phyloP scores from a whole-genome alignment of 768 basidiomycete genomes.

The Hericium rajendrae region DNA sequence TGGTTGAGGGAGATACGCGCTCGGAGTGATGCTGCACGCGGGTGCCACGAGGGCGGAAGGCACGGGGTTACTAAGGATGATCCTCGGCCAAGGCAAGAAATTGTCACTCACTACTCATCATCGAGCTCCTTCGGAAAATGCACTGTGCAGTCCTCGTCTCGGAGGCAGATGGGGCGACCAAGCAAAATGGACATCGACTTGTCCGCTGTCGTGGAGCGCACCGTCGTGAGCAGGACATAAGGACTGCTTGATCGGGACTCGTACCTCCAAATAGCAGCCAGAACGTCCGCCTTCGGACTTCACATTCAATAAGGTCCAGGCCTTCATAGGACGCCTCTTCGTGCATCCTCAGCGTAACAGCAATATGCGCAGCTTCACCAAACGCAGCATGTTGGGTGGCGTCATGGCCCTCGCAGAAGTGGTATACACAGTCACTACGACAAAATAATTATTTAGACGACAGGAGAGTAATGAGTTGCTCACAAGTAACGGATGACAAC shows the following conservation, averaged over 20 bases:
- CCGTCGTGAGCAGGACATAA: neutral
- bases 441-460: neutral
- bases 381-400: slow-evolving; percentile 83
- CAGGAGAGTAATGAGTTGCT: slow-evolving; percentile 21
- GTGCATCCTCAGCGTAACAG: slow-evolving; percentile 75
- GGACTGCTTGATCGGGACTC: slow-evolving; percentile 15
- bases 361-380: slow-evolving; percentile 79
- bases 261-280: slow-evolving; percentile 85
- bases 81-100: slow-evolving; percentile 13
- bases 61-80: slow-evolving; percentile 5
- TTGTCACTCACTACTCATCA: slow-evolving; percentile 69
- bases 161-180: slow-evolving; percentile 75
- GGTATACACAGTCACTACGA: slow-evolving; percentile 69
- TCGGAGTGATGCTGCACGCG: slow-evolving; percentile 62
- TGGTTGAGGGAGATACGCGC: slow-evolving; percentile 79
- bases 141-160: slow-evolving; percentile 86
- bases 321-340: slow-evolving; percentile 78
- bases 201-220: slow-evolving; percentile 44
- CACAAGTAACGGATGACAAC: slow-evolving; percentile 87
- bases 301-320: slow-evolving; percentile 80
- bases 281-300: slow-evolving; percentile 78
- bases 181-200: slow-evolving; percentile 84
- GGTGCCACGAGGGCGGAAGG: neutral
- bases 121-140: slow-evolving; percentile 84
- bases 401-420: slow-evolving; percentile 83